phyloP scores from a whole-genome alignment of 768 basidiomycete species.

The Clitopilus hobsonii region DNA sequence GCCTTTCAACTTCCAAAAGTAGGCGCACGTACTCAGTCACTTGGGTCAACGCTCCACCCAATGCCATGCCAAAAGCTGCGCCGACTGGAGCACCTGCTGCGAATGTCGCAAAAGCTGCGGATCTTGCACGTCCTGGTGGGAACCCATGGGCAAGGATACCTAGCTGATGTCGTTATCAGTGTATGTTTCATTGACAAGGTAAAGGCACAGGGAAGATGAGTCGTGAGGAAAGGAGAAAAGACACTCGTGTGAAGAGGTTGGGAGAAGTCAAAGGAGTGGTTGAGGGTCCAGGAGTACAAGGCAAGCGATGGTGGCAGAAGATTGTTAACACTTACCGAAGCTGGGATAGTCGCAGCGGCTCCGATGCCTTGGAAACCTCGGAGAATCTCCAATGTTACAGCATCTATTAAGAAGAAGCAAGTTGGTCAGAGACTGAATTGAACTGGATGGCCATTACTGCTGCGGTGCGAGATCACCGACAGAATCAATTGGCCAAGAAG shows the following conservation, averaged over 20 bases:
- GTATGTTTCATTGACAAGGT: background rate
- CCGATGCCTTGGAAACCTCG: constrained; percentile 82
- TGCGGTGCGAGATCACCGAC: too few relatives aligned
- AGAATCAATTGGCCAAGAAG: background rate
- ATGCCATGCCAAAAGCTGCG: constrained; percentile 58
- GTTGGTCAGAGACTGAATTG: background rate
- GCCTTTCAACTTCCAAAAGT: too few relatives aligned
- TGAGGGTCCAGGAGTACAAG: background rate
- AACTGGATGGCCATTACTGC: background rate
- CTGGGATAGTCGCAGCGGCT: constrained; percentile 69
- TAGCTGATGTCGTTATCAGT: constrained; percentile 25
- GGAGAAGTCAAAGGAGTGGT: too few relatives aligned
- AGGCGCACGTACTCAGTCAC: constrained; percentile 29
- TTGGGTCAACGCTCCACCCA: constrained; percentile 74
- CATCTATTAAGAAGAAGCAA: constrained; percentile 38
- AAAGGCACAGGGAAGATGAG: background rate
- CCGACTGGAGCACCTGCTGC: constrained; percentile 84
- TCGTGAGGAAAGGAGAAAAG: background rate
- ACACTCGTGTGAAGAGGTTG: background rate
- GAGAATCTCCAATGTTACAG: constrained; percentile 60
- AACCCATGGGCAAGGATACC: constrained; percentile 83
- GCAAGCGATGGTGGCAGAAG: constrained; percentile 1
- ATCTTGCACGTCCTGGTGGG: constrained; percentile 58
- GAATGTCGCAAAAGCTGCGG: constrained; percentile 79
- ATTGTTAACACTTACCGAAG: constrained; percentile 44